Evolutionary conservation across 2,329 filamentous ascomycete genomes (phyloP).

Genomic region (Diaporthe eres): DNA sequence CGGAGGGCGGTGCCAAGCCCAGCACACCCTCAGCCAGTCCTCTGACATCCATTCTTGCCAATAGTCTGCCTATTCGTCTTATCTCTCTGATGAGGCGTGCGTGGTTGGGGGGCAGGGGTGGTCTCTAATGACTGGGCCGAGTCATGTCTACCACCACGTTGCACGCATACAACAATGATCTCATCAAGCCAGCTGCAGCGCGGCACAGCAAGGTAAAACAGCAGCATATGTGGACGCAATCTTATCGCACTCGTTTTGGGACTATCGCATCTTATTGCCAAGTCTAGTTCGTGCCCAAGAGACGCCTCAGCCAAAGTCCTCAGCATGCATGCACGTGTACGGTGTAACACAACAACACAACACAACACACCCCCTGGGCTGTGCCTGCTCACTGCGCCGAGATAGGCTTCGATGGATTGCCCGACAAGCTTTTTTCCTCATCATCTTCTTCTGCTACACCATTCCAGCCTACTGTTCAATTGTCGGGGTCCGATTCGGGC

Average conservation of each 20-base stretch:
- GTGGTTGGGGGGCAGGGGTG: background rate
- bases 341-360: background rate
- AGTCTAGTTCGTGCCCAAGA: background rate
- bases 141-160: background rate
- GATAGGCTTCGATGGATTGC: slow-evolving; percentile 27
- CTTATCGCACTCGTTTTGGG: background rate
- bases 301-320: background rate
- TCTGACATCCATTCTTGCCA: slow-evolving; percentile 10
- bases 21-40: background rate
- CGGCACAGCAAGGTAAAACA: background rate
- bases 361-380: background rate
- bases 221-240: background rate
- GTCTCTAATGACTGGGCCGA: background rate
- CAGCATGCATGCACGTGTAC: background rate
- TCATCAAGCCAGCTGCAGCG: slow-evolving; percentile 1
- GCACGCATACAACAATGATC: slow-evolving; percentile 1
- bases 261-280: slow-evolving; percentile 25
- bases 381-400: background rate
- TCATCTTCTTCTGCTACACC: background rate
- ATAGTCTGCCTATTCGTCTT: background rate
- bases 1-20: slow-evolving; percentile 18
- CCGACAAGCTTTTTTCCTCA: slow-evolving; percentile 15
- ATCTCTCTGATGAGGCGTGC: slow-evolving; percentile 3
- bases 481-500: slow-evolving; percentile 17
- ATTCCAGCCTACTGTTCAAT: background rate